Evolutionary conservation across 2,329 filamentous ascomycete genomes (phyloP).

Genomic region (Aureobasidium sp.): DNA sequence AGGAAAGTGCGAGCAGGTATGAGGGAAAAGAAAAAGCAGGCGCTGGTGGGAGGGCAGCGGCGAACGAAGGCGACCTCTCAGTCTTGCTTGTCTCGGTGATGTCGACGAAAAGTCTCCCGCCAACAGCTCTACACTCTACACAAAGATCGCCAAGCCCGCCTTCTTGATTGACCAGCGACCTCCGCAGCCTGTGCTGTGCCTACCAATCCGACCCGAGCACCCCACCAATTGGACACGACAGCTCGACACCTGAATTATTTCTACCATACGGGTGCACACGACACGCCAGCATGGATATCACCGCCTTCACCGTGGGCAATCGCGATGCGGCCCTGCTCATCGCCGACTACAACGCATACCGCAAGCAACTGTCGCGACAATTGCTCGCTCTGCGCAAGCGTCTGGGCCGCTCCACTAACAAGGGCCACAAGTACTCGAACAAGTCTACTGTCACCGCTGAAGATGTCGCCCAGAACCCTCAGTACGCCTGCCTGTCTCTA

Average conservation of each 20-base stretch:
- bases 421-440: constrained; percentile 75
- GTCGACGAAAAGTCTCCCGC: not conserved
- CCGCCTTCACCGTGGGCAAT: constrained; percentile 69
- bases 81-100: not conserved
- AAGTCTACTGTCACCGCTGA: constrained; percentile 65
- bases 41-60: not conserved
- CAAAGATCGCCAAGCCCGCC: not conserved
- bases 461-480: constrained; percentile 65
- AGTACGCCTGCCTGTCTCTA: constrained; percentile 47
- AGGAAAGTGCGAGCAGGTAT: not conserved
- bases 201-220: not conserved
- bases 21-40: not conserved
- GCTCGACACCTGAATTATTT: not conserved
- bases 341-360: constrained; percentile 83
- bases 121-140: not conserved
- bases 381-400: constrained; percentile 79
- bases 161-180: not conserved
- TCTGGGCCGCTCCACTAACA: constrained; percentile 74
- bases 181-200: not conserved
- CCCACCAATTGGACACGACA: constrained; percentile 1
- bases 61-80: not conserved
- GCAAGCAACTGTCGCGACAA: constrained; percentile 68
- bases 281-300: constrained; percentile 64
- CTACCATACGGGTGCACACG: not conserved
- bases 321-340: constrained; percentile 78